Evolutionary conservation across 139 green algal species (phyloP).

Genomic region (Ulvella scutata): DNA sequence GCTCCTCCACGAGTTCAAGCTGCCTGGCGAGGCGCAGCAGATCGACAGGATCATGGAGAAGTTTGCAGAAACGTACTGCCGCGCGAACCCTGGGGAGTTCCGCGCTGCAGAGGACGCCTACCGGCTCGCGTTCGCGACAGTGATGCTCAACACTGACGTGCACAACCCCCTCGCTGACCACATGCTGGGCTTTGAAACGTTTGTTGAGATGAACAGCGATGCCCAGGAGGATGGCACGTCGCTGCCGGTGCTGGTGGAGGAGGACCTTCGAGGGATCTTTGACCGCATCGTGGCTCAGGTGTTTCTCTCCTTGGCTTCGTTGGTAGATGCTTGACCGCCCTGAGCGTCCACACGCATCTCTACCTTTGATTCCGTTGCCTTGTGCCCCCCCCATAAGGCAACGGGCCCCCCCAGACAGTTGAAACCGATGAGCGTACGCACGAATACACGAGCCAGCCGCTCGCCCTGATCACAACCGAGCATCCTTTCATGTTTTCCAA

Average conservation of each 20-base stretch:
- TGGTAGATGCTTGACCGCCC: no score
- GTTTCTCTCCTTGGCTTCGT: background rate
- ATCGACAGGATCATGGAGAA: constrained; percentile 91
- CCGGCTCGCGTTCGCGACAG: constrained; percentile 74
- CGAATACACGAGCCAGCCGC: no score
- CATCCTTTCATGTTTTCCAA: no score
- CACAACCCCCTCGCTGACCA: constrained; percentile 85
- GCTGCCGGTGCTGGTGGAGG: constrained; percentile 43
- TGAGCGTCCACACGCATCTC: no score
- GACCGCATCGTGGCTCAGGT: constrained; percentile 42
- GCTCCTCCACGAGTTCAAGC: constrained; percentile 53
- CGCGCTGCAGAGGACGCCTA: constrained; percentile 65
- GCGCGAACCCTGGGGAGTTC: constrained; percentile 55
- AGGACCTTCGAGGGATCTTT: constrained; percentile 62
- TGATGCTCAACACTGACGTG: constrained; percentile 95
- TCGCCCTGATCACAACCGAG: no score
- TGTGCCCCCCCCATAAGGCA: no score
- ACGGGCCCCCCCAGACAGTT: no score
- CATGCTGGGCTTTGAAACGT: constrained; percentile 51
- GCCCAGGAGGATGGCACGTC: constrained; percentile 23
- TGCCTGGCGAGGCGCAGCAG: constrained; percentile 72
- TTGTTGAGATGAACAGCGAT: constrained; percentile 63
- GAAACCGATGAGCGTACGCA: no score
- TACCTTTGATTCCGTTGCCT: no score
- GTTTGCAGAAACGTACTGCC: constrained; percentile 58